A percentile compares a stretch with the other conserved stretches of the same genome.
phyloP scores from a whole-genome alignment of 768 basidiomycete genomes.

The Termitomyces eurrhizus region DNA sequence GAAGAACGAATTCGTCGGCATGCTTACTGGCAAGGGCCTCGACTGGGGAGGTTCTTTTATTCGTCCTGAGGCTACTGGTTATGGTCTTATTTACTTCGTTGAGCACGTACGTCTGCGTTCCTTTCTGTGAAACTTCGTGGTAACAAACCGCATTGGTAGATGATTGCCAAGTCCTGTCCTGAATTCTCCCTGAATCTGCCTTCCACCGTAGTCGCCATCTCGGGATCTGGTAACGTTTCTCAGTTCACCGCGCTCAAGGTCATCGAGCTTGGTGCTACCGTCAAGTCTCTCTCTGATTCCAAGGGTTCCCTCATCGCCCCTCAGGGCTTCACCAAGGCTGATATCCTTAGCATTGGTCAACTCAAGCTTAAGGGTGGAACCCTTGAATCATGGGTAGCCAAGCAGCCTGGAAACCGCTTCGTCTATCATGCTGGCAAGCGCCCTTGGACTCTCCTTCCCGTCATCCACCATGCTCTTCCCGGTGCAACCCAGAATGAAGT shows the following conservation, averaged over 20 bases:
- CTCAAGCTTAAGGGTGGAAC: slow-evolving; percentile 54
- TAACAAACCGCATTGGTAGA: slow-evolving; percentile 26
- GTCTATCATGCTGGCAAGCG: slow-evolving; percentile 52
- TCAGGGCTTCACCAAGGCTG: slow-evolving; percentile 54
- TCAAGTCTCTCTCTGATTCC: slow-evolving; percentile 72
- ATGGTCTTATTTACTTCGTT: slow-evolving; percentile 75
- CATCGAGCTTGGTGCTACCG: slow-evolving; percentile 69
- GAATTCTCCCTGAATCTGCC: slow-evolving; percentile 47
- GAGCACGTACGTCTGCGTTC: slow-evolving; percentile 47
- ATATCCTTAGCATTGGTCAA: slow-evolving; percentile 46
- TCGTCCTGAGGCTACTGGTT: slow-evolving; percentile 71
- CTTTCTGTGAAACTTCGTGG: background rate
- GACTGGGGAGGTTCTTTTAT: slow-evolving; percentile 72
- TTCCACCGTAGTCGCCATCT: slow-evolving; percentile 50
- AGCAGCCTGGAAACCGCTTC: slow-evolving; percentile 32
- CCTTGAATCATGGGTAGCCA: slow-evolving; percentile 33
- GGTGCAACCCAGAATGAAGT: slow-evolving; percentile 73
- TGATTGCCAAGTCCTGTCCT: slow-evolving; percentile 54
- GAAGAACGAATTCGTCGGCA: slow-evolving; percentile 64
- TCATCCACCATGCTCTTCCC: slow-evolving; percentile 66
- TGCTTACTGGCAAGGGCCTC: slow-evolving; percentile 70
- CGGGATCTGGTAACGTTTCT: slow-evolving; percentile 72
- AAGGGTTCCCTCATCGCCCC: slow-evolving; percentile 61
- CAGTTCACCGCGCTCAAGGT: slow-evolving; percentile 75
- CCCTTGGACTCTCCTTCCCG: slow-evolving; percentile 64